Percentiles rank a stretch among this genome's conserved stretches.
phyloP scores from a whole-genome alignment of 495 filamentous ascomycete species.

The Xylaria grammica region DNA sequence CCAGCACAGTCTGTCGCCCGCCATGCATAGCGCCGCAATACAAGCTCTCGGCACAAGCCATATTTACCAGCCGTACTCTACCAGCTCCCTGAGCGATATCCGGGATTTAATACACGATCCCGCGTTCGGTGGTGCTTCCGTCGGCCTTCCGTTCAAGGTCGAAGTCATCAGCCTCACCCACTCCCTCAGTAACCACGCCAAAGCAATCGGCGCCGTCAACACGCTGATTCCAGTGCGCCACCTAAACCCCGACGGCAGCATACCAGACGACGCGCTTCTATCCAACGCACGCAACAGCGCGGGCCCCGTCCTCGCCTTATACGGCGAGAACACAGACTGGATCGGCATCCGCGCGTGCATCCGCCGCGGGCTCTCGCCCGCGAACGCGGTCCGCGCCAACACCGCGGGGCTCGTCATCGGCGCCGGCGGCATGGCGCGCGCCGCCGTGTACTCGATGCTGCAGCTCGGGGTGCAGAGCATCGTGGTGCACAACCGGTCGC shows the following conservation, averaged over 20 bases:
- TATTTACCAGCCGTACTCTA: constrained; percentile 64
- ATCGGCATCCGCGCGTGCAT: constrained; percentile 69
- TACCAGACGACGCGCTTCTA: constrained; percentile 62
- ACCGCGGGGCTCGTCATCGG: constrained; percentile 73
- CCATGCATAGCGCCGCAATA: constrained; percentile 77
- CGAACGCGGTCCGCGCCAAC: constrained; percentile 69
- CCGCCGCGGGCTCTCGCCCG: constrained; percentile 72
- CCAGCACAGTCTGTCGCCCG: constrained; percentile 72
- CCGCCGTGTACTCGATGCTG: constrained; percentile 76
- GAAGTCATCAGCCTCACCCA: constrained; percentile 67
- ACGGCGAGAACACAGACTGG: constrained; percentile 83
- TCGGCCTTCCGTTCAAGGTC: constrained; percentile 76
- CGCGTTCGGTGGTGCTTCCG: constrained; percentile 70
- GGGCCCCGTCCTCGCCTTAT: constrained; percentile 68
- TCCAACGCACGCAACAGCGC: constrained; percentile 64
- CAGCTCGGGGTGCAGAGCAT: constrained; percentile 76
- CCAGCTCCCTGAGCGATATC: constrained; percentile 62
- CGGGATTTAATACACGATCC: constrained; percentile 65
- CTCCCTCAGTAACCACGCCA: constrained; percentile 71
- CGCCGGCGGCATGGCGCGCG: constrained; percentile 77
- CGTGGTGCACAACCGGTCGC: constrained; percentile 70
- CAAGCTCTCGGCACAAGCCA: constrained; percentile 69
- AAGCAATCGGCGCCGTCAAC: constrained; percentile 77
- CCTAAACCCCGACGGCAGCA: constrained; percentile 58
- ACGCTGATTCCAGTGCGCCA: constrained; percentile 74